Conservation (phyloP, 2,329 filamentous ascomycete species). For the Pseudopyricularia cyperi region DNA sequence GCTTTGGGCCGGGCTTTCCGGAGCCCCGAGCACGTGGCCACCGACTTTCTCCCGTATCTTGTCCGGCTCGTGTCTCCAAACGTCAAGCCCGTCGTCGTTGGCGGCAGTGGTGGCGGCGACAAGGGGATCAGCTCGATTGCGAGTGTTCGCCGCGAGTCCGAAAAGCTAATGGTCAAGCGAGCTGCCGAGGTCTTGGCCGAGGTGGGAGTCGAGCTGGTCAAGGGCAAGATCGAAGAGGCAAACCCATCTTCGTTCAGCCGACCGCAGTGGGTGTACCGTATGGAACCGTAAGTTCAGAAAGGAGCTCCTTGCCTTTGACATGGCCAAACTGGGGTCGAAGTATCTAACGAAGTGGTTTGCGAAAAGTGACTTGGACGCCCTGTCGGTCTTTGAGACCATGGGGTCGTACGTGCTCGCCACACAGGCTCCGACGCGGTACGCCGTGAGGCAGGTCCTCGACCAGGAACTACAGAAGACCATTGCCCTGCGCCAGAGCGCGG, state of each 20-base stretch:
- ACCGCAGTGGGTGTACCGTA: constrained; percentile 70
- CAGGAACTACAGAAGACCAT: constrained; percentile 74
- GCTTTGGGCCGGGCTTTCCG: constrained; percentile 66
- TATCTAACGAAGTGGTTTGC: not conserved
- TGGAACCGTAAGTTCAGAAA: constrained; percentile 66
- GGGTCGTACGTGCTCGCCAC: constrained; percentile 38
- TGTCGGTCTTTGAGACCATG: constrained; percentile 62
- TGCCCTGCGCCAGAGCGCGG: constrained; percentile 49
- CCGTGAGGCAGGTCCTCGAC: constrained; percentile 83
- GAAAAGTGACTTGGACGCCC: constrained; percentile 55
- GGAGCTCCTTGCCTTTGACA: not conserved
- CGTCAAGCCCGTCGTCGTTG: constrained; percentile 80
- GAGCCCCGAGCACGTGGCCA: constrained; percentile 62
- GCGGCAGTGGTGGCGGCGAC: constrained; percentile 50
- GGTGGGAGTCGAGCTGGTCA: constrained; percentile 68
- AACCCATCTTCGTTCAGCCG: constrained; percentile 33
- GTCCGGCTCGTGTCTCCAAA: constrained; percentile 75
- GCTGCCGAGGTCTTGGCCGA: constrained; percentile 76
- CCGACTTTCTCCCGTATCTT: constrained; percentile 75
- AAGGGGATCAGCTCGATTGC: constrained; percentile 48
- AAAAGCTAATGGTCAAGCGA: constrained; percentile 67
- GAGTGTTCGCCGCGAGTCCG: constrained; percentile 75
- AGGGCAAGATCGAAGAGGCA: constrained; percentile 56
- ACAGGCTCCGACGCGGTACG: constrained; percentile 70
- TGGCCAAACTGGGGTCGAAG: not conserved